Evolutionary conservation across 306 rosid genomes (phyloP).

Genomic region (Cicer judaicum): DNA sequence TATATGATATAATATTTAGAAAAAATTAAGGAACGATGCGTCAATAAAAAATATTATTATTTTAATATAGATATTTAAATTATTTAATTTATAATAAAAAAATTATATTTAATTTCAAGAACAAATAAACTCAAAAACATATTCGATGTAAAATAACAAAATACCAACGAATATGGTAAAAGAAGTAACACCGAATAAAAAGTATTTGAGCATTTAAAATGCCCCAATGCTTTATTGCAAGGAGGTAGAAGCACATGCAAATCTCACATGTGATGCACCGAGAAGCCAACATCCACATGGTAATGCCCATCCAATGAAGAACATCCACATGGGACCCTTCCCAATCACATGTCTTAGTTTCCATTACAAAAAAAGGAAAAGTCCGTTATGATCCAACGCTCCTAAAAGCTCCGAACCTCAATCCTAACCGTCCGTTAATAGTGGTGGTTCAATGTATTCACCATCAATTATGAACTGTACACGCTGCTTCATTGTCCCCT

Average conservation of each 20-base stretch:
- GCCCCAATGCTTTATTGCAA: too few species aligned
- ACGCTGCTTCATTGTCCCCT: conserved; percentile 59
- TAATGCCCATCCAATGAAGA: conserved; percentile 53
- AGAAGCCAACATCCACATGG: conserved; percentile 44
- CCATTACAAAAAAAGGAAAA: neutral
- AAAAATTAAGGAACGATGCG: too few species aligned
- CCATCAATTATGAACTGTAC: conserved; percentile 40
- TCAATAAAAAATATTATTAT: too few species aligned
- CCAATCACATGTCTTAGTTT: conserved; percentile 59
- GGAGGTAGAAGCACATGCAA: conserved; percentile 34
- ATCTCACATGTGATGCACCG: conserved; percentile 42
- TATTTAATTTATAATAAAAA: too few species aligned
- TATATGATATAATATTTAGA: too few species aligned
- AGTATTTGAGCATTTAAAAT: too few species aligned
- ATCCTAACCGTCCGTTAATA: conserved; percentile 52
- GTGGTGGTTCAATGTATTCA: conserved; percentile 50
- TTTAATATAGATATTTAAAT: too few species aligned
- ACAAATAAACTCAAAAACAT: too few species aligned
- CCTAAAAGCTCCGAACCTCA: conserved; percentile 6
- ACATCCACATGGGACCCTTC: conserved; percentile 54
- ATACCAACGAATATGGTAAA: too few species aligned
- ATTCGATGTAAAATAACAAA: too few species aligned
- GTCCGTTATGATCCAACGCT: conserved; percentile 54
- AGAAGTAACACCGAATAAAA: too few species aligned
- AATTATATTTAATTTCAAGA: too few species aligned